A percentile compares a stretch with the other conserved stretches of the same genome.
These are phyloP conservation scores for Leptosphaerulina australis DNA, from an alignment of 2,329 filamentous ascomycete genomes.

Conservation along the genomic window DNA sequence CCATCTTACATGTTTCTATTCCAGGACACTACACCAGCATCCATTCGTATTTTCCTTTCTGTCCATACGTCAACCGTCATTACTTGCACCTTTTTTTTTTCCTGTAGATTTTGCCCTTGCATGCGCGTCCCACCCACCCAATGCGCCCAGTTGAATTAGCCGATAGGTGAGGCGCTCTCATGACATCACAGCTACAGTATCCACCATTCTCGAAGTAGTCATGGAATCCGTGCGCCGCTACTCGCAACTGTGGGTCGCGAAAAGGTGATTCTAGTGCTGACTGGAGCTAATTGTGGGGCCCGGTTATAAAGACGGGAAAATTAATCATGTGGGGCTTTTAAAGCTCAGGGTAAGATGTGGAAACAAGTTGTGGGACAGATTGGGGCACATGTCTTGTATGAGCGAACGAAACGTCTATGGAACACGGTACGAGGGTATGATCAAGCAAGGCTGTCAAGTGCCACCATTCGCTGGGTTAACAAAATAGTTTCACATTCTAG, in stretches of 20 bases:
- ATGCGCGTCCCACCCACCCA: not conserved
- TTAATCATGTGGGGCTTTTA: constrained; percentile 2
- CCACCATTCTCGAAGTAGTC: not conserved
- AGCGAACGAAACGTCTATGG: constrained; percentile 11
- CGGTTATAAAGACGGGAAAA: not conserved
- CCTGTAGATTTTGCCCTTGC: constrained; percentile 4
- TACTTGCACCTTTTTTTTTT: no score
- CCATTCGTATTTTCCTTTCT: no score
- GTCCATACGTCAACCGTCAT: no score
- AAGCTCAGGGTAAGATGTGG: no score
- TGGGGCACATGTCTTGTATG: no score
- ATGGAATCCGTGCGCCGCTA: not conserved
- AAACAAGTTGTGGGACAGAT: no score
- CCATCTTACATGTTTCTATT: constrained; percentile 4
- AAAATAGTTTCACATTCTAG: no score
- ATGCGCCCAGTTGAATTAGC: no score
- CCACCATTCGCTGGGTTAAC: no score
- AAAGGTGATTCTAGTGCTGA: not conserved
- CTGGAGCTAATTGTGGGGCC: constrained; percentile 5
- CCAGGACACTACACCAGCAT: no score
- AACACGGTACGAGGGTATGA: not conserved
- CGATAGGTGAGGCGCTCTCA: not conserved
- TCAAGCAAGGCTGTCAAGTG: no score
- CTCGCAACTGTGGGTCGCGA: no score
- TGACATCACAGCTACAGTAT: constrained; percentile 5